A percentile compares a stretch with the other conserved stretches of the same genome.
Evolutionary conservation across 495 filamentous ascomycete genomes (phyloP).

Genomic region (Trichoderma virens): DNA sequence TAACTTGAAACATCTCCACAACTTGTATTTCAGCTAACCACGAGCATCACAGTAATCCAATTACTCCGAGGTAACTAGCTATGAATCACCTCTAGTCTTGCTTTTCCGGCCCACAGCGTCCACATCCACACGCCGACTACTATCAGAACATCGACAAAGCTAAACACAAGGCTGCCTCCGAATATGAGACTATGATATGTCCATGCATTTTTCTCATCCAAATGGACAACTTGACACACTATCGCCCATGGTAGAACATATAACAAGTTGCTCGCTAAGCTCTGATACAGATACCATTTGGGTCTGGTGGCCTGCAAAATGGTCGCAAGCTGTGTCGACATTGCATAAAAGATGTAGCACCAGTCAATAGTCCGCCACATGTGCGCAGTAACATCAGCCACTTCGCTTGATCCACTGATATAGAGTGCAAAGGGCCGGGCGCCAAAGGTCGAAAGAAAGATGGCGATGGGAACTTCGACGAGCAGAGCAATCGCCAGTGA

Average conservation of each 20-base stretch:
- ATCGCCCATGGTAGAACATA: conserved; percentile 69
- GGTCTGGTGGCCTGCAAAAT: conserved; percentile 59
- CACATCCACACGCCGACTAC: conserved; percentile 48
- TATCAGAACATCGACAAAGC: conserved; percentile 47
- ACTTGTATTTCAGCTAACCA: no score
- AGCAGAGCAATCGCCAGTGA: conserved; percentile 43
- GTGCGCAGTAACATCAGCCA: conserved; percentile 52
- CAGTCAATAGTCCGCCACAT: conserved; percentile 70
- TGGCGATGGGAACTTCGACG: conserved; percentile 55
- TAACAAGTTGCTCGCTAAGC: conserved; percentile 54
- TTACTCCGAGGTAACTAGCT: neutral
- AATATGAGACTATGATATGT: conserved; percentile 60
- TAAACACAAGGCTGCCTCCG: conserved; percentile 62
- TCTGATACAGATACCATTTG: conserved; percentile 61
- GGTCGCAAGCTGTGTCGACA: conserved; percentile 55
- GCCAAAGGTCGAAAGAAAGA: conserved; percentile 54
- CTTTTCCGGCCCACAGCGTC: conserved; percentile 44
- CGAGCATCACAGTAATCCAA: no score
- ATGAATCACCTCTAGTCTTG: conserved; percentile 20
- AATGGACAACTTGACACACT: conserved; percentile 39
- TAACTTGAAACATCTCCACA: no score
- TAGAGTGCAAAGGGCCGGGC: conserved; percentile 52
- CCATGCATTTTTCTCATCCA: conserved; percentile 53
- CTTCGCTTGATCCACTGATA: conserved; percentile 44
- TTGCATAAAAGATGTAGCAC: conserved; percentile 71